phyloP scores from a whole-genome alignment of 768 basidiomycete genomes.

The Lanmaoa pseudosensibilis region DNA sequence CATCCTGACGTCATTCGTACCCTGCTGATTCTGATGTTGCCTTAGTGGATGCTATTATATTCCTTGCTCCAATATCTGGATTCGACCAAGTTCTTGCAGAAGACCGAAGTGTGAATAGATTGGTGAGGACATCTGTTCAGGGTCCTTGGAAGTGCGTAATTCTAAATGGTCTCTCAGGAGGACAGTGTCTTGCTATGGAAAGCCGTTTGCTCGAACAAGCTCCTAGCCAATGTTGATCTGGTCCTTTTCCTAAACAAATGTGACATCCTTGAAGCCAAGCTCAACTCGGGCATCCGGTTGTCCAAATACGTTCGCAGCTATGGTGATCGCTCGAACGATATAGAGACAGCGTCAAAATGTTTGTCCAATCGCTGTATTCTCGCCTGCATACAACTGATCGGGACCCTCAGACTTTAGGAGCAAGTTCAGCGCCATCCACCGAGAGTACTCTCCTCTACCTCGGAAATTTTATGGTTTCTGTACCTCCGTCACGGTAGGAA shows the following conservation, averaged over 20 bases:
- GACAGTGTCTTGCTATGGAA: slow-evolving; percentile 79
- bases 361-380: slow-evolving; percentile 22
- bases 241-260: slow-evolving; percentile 84
- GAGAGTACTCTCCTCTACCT: slow-evolving; percentile 72
- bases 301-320: slow-evolving; percentile 72
- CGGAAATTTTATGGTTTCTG: slow-evolving; percentile 78
- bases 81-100: slow-evolving; percentile 56
- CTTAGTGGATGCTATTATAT: slow-evolving; percentile 50
- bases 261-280: slow-evolving; percentile 68
- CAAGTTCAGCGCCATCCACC: slow-evolving; percentile 74
- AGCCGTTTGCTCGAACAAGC: slow-evolving; percentile 66
- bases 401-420: slow-evolving; percentile 56
- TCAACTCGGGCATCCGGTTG: slow-evolving; percentile 61
- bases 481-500: slow-evolving; percentile 67
- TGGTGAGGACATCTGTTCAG: slow-evolving; percentile 33
- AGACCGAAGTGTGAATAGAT: slow-evolving; percentile 51
- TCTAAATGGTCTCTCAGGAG: slow-evolving; percentile 43
- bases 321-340: slow-evolving; percentile 64
- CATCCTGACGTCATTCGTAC: neutral
- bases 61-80: slow-evolving; percentile 58
- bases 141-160: neutral
- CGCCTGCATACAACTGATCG: neutral
- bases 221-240: slow-evolving; percentile 68
- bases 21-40: neutral
- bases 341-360: slow-evolving; percentile 71